Evolutionary conservation across 2,329 filamentous ascomycete genomes (phyloP).

Genomic region (Dactylella cylindrospora): DNA sequence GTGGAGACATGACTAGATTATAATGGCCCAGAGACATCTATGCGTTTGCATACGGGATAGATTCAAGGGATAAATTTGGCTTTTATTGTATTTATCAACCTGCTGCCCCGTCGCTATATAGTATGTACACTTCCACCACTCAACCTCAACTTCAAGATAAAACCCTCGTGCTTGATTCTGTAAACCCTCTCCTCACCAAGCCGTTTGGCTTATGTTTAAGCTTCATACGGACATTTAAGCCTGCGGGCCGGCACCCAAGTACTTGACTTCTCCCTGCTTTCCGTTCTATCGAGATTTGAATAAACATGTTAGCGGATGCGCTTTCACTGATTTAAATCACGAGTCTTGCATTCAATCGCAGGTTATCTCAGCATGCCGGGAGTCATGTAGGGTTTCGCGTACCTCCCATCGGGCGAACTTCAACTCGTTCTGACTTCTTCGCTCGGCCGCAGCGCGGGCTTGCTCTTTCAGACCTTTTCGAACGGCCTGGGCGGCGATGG

Average conservation of each 20-base stretch:
- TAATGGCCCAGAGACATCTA: too few relatives aligned
- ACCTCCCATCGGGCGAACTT: constrained; percentile 96
- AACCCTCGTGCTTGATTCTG: constrained; percentile 1
- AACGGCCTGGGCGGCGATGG: constrained; percentile 89
- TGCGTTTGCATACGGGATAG: too few relatives aligned
- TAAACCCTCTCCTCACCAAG: background rate
- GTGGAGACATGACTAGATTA: too few relatives aligned
- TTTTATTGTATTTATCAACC: too few relatives aligned
- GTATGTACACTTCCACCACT: constrained; percentile 21
- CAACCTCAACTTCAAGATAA: background rate
- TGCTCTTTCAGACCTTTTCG: constrained; percentile 97
- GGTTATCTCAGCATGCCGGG: too few relatives aligned
- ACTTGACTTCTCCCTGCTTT: constrained; percentile 86
- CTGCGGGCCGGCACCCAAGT: constrained; percentile 57
- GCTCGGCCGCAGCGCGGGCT: constrained; percentile 81
- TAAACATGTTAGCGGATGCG: constrained; percentile 37
- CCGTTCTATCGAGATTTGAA: constrained; percentile 69
- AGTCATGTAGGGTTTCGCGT: constrained; percentile 54
- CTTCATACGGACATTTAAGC: constrained; percentile 4
- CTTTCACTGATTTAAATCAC: too few relatives aligned
- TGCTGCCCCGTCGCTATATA: too few relatives aligned
- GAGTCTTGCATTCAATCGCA: too few relatives aligned
- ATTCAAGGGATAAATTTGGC: too few relatives aligned
- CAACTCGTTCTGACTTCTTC: constrained; percentile 84
- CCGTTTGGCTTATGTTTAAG: background rate